Base-by-base conservation (phyloP, 768 basidiomycete species). In the Boletus speciosus region DNA sequence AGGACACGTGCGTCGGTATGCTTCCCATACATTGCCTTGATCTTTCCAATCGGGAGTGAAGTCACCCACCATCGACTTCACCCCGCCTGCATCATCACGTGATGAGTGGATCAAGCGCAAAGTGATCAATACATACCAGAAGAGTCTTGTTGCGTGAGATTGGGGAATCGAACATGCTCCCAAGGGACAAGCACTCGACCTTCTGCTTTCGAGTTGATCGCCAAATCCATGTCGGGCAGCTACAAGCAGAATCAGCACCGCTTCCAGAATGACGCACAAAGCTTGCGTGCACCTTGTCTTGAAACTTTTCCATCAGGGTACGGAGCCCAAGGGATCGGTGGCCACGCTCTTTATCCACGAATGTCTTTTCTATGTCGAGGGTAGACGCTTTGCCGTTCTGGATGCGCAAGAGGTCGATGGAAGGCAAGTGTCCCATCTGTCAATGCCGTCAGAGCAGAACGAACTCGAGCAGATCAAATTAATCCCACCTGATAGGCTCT, bases 141-240 rank as follows among this genome's bases (percentile, higher is more conserved):
- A 5, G 67, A 58, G 41, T 72, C 71, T 60, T 72, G 71, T 10
- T 29, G 40, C 0, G 93, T 90, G 44, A 85, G 69, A 65, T 94
- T 95, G 6, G 88, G 81, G 63, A 81, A 85, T 37, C 73, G 66
- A n/a, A 77, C 77, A 61, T 90, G 83, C 66, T 96, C 93, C 93
- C 94, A 97, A 39, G 93, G 90, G 5, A 96, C 86, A 12, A 99
- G 77, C 8, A 99, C 84, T 14, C 97, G 86, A 11, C 96, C 92
- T 73, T 98, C 97, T 1, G 94, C 89, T 73, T 88, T 90, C 23
- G 90, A 84, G 62, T 98, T 98, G 73, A 99, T 84, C 0, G 97
- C 84, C 60, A 99, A 85, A 62, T 97, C 89, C 86, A 99, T 86
- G 74, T 98, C 85, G 12, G 96, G 95, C 4, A 98, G 79, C 85